Conservation (phyloP, 345 rosid species). For the Eucalyptus shirleyi region DNA sequence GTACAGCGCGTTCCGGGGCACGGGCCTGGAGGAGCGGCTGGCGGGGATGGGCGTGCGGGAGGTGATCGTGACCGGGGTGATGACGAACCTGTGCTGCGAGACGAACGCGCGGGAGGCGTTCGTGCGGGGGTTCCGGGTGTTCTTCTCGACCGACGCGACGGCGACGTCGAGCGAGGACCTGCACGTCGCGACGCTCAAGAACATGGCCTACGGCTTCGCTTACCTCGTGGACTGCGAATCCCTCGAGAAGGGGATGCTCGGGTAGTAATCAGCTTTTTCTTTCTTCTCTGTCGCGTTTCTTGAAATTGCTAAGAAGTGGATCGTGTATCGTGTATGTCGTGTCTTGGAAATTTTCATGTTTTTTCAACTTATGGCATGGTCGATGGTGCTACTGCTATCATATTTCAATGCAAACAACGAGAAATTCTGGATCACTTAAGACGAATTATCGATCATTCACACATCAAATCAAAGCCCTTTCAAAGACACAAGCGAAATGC, state of each 20-base stretch:
- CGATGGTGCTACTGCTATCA: neutral
- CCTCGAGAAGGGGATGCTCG: neutral
- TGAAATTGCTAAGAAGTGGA: neutral
- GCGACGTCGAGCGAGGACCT: constrained; percentile 44
- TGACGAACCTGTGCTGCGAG: constrained; percentile 80
- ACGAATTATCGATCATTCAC: neutral
- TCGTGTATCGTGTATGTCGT: neutral
- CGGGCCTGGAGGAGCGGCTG: constrained; percentile 44
- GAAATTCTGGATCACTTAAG: neutral
- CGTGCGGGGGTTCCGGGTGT: constrained; percentile 56
- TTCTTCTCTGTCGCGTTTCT: neutral
- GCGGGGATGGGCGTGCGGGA: constrained; percentile 49
- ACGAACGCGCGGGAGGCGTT: constrained; percentile 86
- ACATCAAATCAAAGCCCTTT: neutral
- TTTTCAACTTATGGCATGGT: neutral
- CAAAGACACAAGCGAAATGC: neutral
- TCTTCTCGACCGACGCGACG: constrained; percentile 73
- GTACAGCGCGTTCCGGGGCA: constrained; percentile 49
- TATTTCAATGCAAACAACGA: neutral
- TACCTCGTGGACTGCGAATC: constrained; percentile 49
- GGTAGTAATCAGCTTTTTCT: neutral
- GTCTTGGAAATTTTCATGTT: neutral
- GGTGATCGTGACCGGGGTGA: constrained; percentile 61
- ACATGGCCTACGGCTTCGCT: constrained; percentile 61
- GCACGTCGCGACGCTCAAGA: constrained; percentile 54